Evolutionary conservation across 768 basidiomycete species (phyloP).

Genomic region (Tulasnella sp.): DNA sequence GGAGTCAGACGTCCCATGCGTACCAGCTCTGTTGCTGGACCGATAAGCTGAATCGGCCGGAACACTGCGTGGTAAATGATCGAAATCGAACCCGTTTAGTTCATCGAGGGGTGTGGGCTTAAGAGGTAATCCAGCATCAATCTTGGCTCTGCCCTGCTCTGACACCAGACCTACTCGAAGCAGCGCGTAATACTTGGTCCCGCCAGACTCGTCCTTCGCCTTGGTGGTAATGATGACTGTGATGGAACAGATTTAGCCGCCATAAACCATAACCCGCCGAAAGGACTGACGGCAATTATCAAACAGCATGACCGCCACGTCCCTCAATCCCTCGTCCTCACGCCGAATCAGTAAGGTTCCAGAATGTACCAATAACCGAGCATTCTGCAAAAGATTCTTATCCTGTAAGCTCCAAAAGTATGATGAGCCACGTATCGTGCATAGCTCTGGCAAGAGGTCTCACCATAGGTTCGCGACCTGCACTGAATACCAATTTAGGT

Average conservation of each 20-base stretch:
- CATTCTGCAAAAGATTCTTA: slow-evolving; percentile 78
- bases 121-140: no score
- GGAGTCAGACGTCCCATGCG: slow-evolving; percentile 19
- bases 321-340: slow-evolving; percentile 80
- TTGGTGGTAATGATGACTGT: slow-evolving; percentile 93
- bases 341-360: slow-evolving; percentile 78
- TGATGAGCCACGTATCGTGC: no score
- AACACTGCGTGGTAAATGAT: no score
- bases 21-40: slow-evolving; percentile 12
- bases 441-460: slow-evolving; percentile 18
- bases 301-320: slow-evolving; percentile 81
- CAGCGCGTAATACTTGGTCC: slow-evolving; percentile 54
- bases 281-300: slow-evolving; percentile 76
- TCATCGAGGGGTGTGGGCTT: no score
- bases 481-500: slow-evolving; percentile 67
- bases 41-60: no score
- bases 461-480: slow-evolving; percentile 59
- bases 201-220: slow-evolving; percentile 61
- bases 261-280: neutral
- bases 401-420: slow-evolving; percentile 36
- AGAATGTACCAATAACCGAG: slow-evolving; percentile 71
- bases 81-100: no score
- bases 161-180: neutral
- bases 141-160: no score
- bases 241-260: slow-evolving; percentile 27